Percentiles rank a stretch among this genome's conserved stretches.
phyloP scores from a whole-genome alignment of 2,329 filamentous ascomycete species.

The Alternaria atra region DNA sequence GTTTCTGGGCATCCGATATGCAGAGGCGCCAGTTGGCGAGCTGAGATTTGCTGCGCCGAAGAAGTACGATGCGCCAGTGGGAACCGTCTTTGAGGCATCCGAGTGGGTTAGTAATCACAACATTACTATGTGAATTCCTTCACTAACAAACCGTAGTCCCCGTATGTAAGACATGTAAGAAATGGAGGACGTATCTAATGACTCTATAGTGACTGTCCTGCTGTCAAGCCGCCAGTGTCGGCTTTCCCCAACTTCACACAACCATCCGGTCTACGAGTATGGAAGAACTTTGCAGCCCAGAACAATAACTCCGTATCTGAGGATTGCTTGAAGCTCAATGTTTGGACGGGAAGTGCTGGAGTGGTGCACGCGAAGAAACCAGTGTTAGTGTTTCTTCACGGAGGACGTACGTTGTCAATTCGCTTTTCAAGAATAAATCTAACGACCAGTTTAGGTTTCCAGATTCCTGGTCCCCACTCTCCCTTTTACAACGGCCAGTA shows the following conservation, averaged over 20 bases:
- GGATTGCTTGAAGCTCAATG: conserved; percentile 43
- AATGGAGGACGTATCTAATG: not conserved
- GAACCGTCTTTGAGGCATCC: conserved; percentile 33
- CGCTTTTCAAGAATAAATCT: not conserved
- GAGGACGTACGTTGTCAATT: conserved; percentile 32
- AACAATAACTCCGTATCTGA: conserved; percentile 35
- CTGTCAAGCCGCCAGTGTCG: conserved; percentile 34
- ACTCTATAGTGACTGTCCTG: conserved; percentile 34
- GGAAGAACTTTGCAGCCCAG: conserved; percentile 40
- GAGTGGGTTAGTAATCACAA: conserved; percentile 27
- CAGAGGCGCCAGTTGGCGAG: conserved; percentile 43
- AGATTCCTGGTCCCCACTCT: conserved; percentile 35
- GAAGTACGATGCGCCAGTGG: conserved; percentile 32
- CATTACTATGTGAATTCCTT: not conserved
- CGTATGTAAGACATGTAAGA: conserved; percentile 25
- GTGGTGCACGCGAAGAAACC: conserved; percentile 33
- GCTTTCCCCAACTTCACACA: conserved; percentile 39
- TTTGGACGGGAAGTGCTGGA: conserved; percentile 36
- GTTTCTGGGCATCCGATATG: conserved; percentile 51
- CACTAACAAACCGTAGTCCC: conserved; percentile 29
- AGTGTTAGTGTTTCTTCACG: conserved; percentile 42
- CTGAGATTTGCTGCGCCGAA: conserved; percentile 46
- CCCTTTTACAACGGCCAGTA: conserved; percentile 42
- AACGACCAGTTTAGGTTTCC: conserved; percentile 26
- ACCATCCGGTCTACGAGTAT: conserved; percentile 34